Percentiles rank a stretch among this genome's conserved stretches.
Evolutionary conservation across 495 filamentous ascomycete genomes (phyloP).

Genomic region (Halenospora varia): DNA sequence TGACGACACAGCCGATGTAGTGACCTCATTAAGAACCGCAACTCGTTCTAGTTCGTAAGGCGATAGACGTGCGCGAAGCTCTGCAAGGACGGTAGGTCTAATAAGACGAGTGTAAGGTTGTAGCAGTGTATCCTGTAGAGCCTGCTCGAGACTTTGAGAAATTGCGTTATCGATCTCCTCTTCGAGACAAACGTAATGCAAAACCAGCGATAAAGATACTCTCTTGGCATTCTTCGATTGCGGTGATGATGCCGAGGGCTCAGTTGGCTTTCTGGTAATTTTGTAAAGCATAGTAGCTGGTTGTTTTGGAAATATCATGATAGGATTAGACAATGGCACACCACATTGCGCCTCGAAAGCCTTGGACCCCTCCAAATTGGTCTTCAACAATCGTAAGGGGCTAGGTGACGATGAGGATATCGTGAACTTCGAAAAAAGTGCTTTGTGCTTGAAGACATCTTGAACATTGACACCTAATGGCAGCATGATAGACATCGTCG

Average conservation of each 20-base stretch:
- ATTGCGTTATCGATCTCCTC: conserved; percentile 57
- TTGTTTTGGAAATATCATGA: conserved; percentile 73
- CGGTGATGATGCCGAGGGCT: conserved; percentile 24
- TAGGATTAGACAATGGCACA: conserved; percentile 45
- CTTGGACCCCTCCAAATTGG: conserved; percentile 65
- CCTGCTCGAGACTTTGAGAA: conserved; percentile 30
- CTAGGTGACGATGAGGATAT: conserved; percentile 71
- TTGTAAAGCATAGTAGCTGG: conserved; percentile 82
- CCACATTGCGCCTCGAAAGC: conserved; percentile 62
- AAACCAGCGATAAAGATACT: conserved; percentile 58
- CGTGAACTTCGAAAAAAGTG: conserved; percentile 84
- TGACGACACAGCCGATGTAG: conserved; percentile 26
- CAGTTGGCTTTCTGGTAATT: conserved; percentile 39
- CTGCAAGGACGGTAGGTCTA: conserved; percentile 43
- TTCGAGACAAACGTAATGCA: conserved; percentile 75
- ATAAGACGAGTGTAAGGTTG: conserved; percentile 43
- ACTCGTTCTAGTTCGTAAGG: conserved; percentile 57
- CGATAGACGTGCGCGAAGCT: conserved; percentile 47
- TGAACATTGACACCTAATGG: conserved; percentile 94
- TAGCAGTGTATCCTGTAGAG: conserved; percentile 37
- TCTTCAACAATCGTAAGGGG: conserved; percentile 70
- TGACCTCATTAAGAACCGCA: conserved; percentile 46
- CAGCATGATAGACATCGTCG: conserved; percentile 62
- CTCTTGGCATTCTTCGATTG: conserved; percentile 37
- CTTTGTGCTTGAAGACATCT: conserved; percentile 82